Evolutionary conservation across 441 rosid genomes (phyloP), one percentile per base, ranked within the genome.

Genomic region (Aquilaria agallochum): DNA sequence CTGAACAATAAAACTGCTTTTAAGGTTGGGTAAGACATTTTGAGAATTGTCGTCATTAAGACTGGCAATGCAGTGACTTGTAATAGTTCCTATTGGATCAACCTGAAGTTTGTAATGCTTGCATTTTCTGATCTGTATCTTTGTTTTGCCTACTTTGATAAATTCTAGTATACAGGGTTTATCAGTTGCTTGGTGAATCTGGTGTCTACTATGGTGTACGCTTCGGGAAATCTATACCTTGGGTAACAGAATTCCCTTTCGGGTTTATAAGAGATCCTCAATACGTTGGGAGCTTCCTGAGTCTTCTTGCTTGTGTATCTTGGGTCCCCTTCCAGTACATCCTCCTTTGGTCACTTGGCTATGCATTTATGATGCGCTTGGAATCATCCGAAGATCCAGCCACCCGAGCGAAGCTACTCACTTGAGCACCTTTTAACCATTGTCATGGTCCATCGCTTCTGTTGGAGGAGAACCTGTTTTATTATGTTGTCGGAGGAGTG

Each of bases 151-250:
- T 40, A 36, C 14, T 58, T 58, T 50, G 50, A 59, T 56, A 58
- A 61, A 56, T 34, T 34, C 54, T 53, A 33, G 32, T 31, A 65
- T 71, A 60, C 84, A 88, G 96, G 81, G 97, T 88, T 10, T 92
- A 83, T 78, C 94, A 83, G 64, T 73, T 90, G 72, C 85, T 94
- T 48, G 96, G 97, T 71, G 96, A 94, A 79, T 63, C 89, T 0
- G 96, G 97, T 54, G 87, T 92, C n/a, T 90, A 88, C 69, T 88
- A 94, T 55, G 95, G 97, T 20, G 85, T 94, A n/a, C 75, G 93
- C 15, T 88, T 90, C 30, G 98, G 96, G 42, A 84, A 85, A 86
- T 81, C 32, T 66, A 72, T 88, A 65, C 92, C 90, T 0, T 90
- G 98, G 98, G 97, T 85, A 51, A 87, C 84, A 49, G 86, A 81